These are phyloP conservation scores for Clarireedia paspali DNA, from an alignment of 2,329 filamentous ascomycete genomes.

Conservation along the genomic window DNA sequence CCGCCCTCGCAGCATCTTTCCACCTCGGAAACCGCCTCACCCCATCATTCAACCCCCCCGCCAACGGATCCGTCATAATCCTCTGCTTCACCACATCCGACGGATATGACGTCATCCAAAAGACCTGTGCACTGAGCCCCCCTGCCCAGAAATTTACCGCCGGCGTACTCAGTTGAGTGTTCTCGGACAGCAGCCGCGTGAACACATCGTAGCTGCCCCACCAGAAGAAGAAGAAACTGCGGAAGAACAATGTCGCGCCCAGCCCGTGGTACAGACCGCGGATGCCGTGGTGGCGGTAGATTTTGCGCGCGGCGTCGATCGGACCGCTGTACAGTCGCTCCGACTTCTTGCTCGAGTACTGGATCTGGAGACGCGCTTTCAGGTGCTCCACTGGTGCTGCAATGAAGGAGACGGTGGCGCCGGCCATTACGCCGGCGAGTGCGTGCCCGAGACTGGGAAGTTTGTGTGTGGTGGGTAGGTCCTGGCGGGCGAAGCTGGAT, in stretches of 20 bases:
- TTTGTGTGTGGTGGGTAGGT: conserved; percentile 32
- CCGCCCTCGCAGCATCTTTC: conserved; percentile 69
- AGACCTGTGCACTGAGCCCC: conserved; percentile 84
- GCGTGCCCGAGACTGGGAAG: conserved; percentile 78
- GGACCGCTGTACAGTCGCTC: conserved; percentile 79
- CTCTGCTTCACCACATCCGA: conserved; percentile 92
- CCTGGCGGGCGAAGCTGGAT: conserved; percentile 14
- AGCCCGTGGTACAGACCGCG: conserved; percentile 81
- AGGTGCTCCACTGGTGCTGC: conserved; percentile 92
- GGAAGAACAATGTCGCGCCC: conserved; percentile 76
- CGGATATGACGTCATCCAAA: conserved; percentile 90
- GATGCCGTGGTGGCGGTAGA: conserved; percentile 65
- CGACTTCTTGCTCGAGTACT: conserved; percentile 75
- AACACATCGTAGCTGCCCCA: conserved; percentile 93
- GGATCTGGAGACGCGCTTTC: conserved; percentile 88
- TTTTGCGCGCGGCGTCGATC: conserved; percentile 71
- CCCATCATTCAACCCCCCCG: conserved; percentile 59
- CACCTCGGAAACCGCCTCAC: conserved; percentile 63
- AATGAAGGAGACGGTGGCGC: conserved; percentile 84
- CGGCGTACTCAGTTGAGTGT: conserved; percentile 66
- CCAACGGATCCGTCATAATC: conserved; percentile 92
- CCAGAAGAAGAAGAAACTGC: conserved; percentile 95
- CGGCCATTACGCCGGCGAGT: conserved; percentile 78
- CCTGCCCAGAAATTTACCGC: conserved; percentile 96
- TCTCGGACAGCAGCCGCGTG: conserved; percentile 55